Percentiles rank a stretch among this genome's conserved stretches.
These are phyloP conservation scores for Yamadazyma epiphylla DNA, from an alignment of 1,139 yeast species.

Conservation along the genomic window DNA sequence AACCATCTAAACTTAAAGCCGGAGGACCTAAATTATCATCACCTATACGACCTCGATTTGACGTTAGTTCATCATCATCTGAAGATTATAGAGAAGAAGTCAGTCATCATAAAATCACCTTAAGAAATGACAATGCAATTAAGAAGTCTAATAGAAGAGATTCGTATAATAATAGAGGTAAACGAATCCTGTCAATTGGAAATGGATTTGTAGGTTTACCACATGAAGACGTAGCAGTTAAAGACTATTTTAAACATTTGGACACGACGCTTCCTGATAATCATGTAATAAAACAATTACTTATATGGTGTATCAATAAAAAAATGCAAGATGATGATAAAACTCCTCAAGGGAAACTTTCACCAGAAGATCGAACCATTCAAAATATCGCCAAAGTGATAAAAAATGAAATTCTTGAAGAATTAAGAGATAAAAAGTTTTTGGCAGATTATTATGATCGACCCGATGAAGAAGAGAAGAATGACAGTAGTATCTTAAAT, in stretches of 20 bases:
- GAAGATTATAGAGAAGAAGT: constrained; percentile 30
- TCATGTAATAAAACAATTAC: constrained; percentile 64
- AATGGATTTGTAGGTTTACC: constrained; percentile 70
- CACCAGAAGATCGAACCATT: constrained; percentile 35
- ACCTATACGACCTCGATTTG: constrained; percentile 19
- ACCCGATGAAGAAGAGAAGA: constrained; percentile 18
- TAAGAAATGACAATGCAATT: constrained; percentile 4
- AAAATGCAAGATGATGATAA: constrained; percentile 37
- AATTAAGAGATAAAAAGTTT: constrained; percentile 55
- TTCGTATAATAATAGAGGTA: constrained; percentile 59
- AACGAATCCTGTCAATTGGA: constrained; percentile 70
- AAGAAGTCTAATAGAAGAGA: constrained; percentile 34
- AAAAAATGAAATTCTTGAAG: constrained; percentile 60
- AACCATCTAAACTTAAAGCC: too few species aligned
- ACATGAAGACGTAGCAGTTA: constrained; percentile 55
- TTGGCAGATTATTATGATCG: constrained; percentile 66
- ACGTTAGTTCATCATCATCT: constrained; percentile 7
- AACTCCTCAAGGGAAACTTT: constrained; percentile 16
- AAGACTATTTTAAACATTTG: constrained; percentile 59
- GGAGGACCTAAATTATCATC: constrained; percentile 20
- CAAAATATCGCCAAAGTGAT: constrained; percentile 58
- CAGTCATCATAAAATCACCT: constrained; percentile 22
- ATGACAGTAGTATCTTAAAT: constrained; percentile 15
- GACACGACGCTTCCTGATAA: constrained; percentile 67
- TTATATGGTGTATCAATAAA: constrained; percentile 66